Conservation (phyloP, 768 basidiomycete species). For the Tulasnella sp. region DNA sequence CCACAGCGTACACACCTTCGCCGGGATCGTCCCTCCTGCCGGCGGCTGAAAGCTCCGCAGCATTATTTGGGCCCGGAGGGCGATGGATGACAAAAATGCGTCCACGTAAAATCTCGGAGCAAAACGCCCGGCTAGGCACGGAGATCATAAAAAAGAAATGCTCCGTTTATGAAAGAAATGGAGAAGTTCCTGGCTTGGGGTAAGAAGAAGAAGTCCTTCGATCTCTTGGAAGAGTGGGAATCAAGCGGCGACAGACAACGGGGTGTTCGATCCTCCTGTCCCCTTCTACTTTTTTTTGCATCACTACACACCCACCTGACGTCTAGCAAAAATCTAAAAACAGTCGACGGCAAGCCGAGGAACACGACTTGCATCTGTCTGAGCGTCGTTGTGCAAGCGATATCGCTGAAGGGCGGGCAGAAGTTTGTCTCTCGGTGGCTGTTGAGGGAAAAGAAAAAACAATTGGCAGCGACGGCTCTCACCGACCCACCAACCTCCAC, state of each 20-base stretch:
- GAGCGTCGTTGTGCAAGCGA: neutral
- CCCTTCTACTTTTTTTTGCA: neutral
- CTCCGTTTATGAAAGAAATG: too few species aligned
- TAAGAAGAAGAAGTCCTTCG: neutral
- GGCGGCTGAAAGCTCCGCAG: too few species aligned
- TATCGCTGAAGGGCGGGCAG: neutral
- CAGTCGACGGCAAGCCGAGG: neutral
- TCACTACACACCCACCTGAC: neutral
- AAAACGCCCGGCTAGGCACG: neutral
- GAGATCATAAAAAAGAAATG: neutral
- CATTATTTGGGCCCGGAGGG: too few species aligned
- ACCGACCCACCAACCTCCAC: neutral
- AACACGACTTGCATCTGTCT: neutral
- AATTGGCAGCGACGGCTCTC: neutral
- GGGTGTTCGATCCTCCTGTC: neutral
- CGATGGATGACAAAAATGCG: neutral
- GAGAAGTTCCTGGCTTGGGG: neutral
- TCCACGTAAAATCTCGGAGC: neutral
- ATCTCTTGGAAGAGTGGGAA: neutral
- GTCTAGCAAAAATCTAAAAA: neutral
- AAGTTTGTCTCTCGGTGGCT: neutral
- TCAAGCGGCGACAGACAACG: neutral
- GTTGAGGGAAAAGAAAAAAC: too few species aligned
- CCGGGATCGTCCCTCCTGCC: neutral
- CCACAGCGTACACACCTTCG: neutral